phyloP scores from a whole-genome alignment of 73 alveolate genomes.

The Paramecium primaurelia region DNA sequence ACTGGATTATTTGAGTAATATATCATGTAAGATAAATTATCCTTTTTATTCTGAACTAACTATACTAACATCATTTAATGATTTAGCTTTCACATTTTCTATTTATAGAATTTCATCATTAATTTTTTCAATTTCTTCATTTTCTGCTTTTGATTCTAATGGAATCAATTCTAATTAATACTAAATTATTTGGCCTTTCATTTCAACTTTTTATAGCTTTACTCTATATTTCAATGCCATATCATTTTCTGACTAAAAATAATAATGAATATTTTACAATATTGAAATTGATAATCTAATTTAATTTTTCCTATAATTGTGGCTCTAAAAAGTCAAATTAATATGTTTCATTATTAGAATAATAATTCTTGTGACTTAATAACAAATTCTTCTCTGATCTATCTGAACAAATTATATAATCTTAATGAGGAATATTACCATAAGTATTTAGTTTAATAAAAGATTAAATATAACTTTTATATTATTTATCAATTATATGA shows the following conservation, averaged over 20 bases:
- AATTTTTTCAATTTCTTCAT: neutral
- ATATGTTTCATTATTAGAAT: neutral
- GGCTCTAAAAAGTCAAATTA: neutral
- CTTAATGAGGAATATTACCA: neutral
- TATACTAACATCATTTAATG: neutral
- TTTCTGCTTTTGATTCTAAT: neutral
- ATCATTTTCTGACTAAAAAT: neutral
- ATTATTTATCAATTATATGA: neutral
- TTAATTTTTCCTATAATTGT: neutral
- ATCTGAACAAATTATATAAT: neutral
- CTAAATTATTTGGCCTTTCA: neutral
- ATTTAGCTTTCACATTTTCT: neutral
- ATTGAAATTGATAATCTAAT: neutral
- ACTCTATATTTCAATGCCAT: neutral
- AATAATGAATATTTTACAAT: neutral
- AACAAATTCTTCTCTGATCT: neutral
- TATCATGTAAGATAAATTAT: neutral
- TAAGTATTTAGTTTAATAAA: neutral
- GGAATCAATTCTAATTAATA: neutral
- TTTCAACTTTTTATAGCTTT: neutral
- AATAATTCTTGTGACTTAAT: neutral
- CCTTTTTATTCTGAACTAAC: constrained; percentile 20
- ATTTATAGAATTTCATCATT: neutral
- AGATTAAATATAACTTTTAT: neutral
- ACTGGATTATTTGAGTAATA: neutral